phyloP scores from a whole-genome alignment of 169 alveolate genomes.

The Babesia bovis region DNA sequence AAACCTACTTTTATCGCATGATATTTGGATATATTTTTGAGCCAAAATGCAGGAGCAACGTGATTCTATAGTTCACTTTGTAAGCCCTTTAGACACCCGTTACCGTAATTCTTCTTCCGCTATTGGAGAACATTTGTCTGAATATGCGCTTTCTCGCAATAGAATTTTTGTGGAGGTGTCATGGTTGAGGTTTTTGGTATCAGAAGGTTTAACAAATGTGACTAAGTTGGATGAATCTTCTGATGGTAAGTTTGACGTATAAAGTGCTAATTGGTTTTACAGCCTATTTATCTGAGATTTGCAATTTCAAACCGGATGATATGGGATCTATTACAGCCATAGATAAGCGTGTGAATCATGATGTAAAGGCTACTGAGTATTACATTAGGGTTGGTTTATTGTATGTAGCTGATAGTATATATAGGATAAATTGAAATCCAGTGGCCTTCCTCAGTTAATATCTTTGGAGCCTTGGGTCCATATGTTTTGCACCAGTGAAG shows the following conservation, averaged over 20 bases:
- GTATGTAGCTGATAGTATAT: not conserved
- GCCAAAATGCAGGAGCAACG: not conserved
- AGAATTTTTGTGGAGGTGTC: constrained; percentile 87
- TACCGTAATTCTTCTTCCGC: constrained; percentile 72
- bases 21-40: not conserved
- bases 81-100: constrained; percentile 90
- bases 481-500: constrained; percentile 93
- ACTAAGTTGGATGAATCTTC: constrained; percentile 60
- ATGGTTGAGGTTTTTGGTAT: constrained; percentile 85
- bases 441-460: constrained; percentile 57
- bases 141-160: constrained; percentile 85
- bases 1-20: not conserved
- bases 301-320: constrained; percentile 71
- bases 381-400: constrained; percentile 80
- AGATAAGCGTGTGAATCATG: constrained; percentile 89
- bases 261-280: not conserved
- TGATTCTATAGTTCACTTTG: not conserved
- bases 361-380: constrained; percentile 92
- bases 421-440: constrained; percentile 50
- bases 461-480: constrained; percentile 85
- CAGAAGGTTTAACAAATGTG: constrained; percentile 71
- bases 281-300: constrained; percentile 22
- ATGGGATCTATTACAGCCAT: constrained; percentile 79
- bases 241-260: constrained; percentile 19
- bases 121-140: constrained; percentile 80